Evolutionary conservation across 2,329 filamentous ascomycete genomes (phyloP).

Genomic region (Alternaria metachromatica): DNA sequence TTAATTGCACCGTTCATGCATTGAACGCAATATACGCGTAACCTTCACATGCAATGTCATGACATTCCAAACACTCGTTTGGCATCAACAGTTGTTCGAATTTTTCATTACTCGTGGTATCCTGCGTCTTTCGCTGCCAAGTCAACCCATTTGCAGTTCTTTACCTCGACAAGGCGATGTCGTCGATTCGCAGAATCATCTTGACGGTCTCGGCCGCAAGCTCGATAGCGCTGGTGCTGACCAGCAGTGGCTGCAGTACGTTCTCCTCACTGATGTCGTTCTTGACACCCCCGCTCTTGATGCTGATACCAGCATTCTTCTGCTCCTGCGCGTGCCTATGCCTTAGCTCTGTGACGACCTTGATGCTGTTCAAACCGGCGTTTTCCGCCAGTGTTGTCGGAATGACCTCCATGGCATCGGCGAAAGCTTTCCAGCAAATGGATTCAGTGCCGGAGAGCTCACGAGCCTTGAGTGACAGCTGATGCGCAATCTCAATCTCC

Average conservation of each 20-base stretch:
- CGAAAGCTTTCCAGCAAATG: constrained; percentile 99
- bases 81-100: constrained; percentile 7
- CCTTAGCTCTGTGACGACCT: constrained; percentile 94
- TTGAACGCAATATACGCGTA: constrained; percentile 7
- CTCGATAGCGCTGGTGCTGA: constrained; percentile 97
- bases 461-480: constrained; percentile 81
- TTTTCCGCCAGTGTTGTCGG: constrained; percentile 97
- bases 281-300: constrained; percentile 97
- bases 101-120: constrained; percentile 25
- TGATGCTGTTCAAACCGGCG: constrained; percentile 96
- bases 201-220: constrained; percentile 98
- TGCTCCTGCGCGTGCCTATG: constrained; percentile 95
- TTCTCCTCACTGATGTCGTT: constrained; percentile 96
- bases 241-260: constrained; percentile 91
- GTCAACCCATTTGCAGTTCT: not conserved
- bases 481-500: constrained; percentile 93
- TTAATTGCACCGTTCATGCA: constrained; percentile 13
- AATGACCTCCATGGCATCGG: constrained; percentile 95
- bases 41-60: constrained; percentile 6
- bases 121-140: constrained; percentile 1
- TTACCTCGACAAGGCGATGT: constrained; percentile 62
- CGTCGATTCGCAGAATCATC: constrained; percentile 79
- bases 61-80: not conserved
- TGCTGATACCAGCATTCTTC: constrained; percentile 95
- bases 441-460: constrained; percentile 88